Evolutionary conservation across 108 stramenopile genomes (phyloP), one percentile per base, ranked within the genome.

Genomic region (Cyclotella baltica): DNA sequence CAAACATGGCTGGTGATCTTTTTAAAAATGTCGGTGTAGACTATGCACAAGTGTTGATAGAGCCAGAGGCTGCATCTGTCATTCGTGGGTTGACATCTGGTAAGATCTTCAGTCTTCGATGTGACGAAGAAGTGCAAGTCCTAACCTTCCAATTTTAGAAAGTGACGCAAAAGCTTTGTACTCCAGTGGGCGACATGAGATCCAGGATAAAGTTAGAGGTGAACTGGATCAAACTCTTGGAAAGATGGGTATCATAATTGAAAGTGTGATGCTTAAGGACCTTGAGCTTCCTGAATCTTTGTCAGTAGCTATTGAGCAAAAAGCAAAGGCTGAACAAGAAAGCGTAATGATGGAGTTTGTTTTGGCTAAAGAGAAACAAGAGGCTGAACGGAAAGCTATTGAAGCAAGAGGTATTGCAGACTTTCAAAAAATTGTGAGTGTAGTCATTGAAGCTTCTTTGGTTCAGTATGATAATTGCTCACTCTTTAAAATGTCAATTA

Each of bases 401-500:
- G 87, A 88, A 62, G 85, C 87, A 0, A 47, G 71, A 38, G 87
- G 84, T 20, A 83, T 88, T 72, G 84, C 86, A 22, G 86, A 87
- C 34, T 87, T 84, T 84, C 86, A 87, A 50, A 53, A 63, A 9
- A 87, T 87, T 43, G 86, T 87, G 6, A 61, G 53, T n/a, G n/a
- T n/a, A n/a, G n/a, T n/a, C n/a, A n/a, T n/a, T n/a, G n/a, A n/a
- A n/a, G n/a, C n/a, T n/a, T n/a, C n/a, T n/a, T n/a, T n/a, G n/a
- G n/a, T n/a, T n/a, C n/a, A n/a, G n/a, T n/a, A n/a, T n/a, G n/a
- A n/a, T n/a, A n/a, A n/a, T n/a, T n/a, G n/a, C n/a, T n/a, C n/a
- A n/a, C n/a, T n/a, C n/a, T n/a, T n/a, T n/a, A n/a, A n/a, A n/a
- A n/a, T n/a, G n/a, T n/a, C n/a, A n/a, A n/a, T n/a, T n/a, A n/a